A percentile compares a stretch with the other conserved stretches of the same genome.
Conservation (phyloP, 495 filamentous ascomycete genomes). For the Hamigera avellanea region DNA sequence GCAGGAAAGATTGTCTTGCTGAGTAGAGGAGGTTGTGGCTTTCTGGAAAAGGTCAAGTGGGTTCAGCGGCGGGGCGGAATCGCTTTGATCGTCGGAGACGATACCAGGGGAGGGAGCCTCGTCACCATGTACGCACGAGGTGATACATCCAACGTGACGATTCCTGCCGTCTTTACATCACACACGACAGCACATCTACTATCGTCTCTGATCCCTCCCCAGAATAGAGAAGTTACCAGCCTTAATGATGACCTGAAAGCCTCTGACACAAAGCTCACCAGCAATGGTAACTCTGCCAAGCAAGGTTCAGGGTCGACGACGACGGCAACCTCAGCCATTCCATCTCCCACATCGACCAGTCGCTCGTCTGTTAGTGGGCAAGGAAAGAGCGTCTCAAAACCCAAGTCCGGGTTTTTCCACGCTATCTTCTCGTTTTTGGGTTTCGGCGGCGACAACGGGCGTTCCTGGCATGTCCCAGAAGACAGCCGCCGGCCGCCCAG, state of each 20-base stretch:
- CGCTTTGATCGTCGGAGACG: slow-evolving; percentile 89
- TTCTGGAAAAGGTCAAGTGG: slow-evolving; percentile 96
- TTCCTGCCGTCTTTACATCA: slow-evolving; percentile 89
- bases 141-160: slow-evolving; percentile 88
- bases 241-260: slow-evolving; percentile 33
- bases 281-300: slow-evolving; percentile 10
- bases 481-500: slow-evolving; percentile 65
- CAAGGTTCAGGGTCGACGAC: slow-evolving; percentile 10
- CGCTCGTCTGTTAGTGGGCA: slow-evolving; percentile 12
- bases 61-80: slow-evolving; percentile 79
- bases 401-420: slow-evolving; percentile 41
- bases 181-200: slow-evolving; percentile 89
- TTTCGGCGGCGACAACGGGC: slow-evolving; percentile 22
- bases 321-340: slow-evolving; percentile 9
- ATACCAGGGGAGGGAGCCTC: slow-evolving; percentile 70
- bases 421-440: slow-evolving; percentile 44
- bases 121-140: slow-evolving; percentile 96
- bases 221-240: slow-evolving; percentile 43
- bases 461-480: slow-evolving; percentile 13
- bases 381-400: slow-evolving; percentile 7
- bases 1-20: slow-evolving; percentile 82
- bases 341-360: slow-evolving; percentile 16
- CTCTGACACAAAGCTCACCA: slow-evolving; percentile 11
- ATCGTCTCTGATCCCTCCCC: slow-evolving; percentile 73
- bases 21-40: slow-evolving; percentile 88